Percentiles rank a stretch among this genome's conserved stretches.
phyloP scores from a whole-genome alignment of 306 rosid species.

The Prunus campanulata region DNA sequence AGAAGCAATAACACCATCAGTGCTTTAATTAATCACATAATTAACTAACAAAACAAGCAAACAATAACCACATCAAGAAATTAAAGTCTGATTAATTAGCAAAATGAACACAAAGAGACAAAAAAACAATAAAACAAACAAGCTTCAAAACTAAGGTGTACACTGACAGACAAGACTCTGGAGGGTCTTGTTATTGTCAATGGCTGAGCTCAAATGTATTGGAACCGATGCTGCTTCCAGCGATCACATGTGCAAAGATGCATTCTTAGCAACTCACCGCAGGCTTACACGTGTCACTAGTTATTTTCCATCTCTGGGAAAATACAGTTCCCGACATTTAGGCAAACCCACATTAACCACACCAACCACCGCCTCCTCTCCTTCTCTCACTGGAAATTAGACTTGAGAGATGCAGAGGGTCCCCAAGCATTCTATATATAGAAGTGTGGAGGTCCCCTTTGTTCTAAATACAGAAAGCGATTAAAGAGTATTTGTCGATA shows the following conservation, averaged over 20 bases:
- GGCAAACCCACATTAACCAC: background rate
- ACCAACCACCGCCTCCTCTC: background rate
- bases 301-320: background rate
- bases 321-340: background rate
- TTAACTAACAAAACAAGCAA: background rate
- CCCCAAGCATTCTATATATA: background rate
- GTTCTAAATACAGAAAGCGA: conserved; percentile 1
- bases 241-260: background rate
- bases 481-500: background rate
- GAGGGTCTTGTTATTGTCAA: background rate
- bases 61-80: background rate
- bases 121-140: background rate
- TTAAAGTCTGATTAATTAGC: background rate
- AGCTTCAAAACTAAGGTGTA: background rate
- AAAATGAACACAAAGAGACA: background rate
- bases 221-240: background rate
- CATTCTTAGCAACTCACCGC: background rate
- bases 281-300: background rate
- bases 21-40: background rate
- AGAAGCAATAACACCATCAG: background rate
- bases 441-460: background rate
- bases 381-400: background rate
- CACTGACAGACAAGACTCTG: background rate
- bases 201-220: background rate
- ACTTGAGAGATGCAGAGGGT: background rate